Percentiles rank a stretch among this genome's conserved stretches.
Evolutionary conservation across 179 eudicot genomes (phyloP).

Genomic region (Sideroxylon spinosum): DNA sequence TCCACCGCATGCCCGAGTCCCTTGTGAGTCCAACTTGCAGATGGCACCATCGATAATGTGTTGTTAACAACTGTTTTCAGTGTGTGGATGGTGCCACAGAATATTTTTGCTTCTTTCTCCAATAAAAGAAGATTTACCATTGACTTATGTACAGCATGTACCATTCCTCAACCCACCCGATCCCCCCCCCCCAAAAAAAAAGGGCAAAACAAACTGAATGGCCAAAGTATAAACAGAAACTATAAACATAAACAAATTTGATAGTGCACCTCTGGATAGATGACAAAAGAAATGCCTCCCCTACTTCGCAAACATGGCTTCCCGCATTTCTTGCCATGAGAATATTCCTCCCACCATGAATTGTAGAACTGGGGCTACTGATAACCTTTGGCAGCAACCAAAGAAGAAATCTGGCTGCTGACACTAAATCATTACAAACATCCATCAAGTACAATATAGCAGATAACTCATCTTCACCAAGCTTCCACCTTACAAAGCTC

Average conservation of each 20-base stretch:
- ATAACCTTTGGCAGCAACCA: conserved; percentile 85
- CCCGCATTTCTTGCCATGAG: conserved; percentile 62
- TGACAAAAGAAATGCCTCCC: conserved; percentile 78
- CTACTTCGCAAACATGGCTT: conserved; percentile 66
- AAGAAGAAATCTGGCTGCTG: conserved; percentile 72
- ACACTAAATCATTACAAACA: conserved; percentile 59
- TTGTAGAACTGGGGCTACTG: conserved; percentile 41
- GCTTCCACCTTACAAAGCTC: conserved; percentile 64
- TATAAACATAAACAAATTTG: background rate
- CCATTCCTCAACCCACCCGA: too few species aligned
- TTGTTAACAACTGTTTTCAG: too few species aligned
- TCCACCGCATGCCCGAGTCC: too few species aligned
- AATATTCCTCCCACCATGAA: conserved; percentile 64
- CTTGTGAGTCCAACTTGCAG: too few species aligned
- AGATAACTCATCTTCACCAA: conserved; percentile 92
- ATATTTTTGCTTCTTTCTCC: too few species aligned
- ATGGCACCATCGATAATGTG: too few species aligned
- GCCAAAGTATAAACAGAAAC: too few species aligned
- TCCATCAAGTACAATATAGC: conserved; percentile 77
- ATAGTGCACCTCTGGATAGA: conserved; percentile 62
- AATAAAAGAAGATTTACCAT: too few species aligned
- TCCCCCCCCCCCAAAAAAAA: too few species aligned
- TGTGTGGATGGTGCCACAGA: too few species aligned
- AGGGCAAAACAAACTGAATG: too few species aligned
- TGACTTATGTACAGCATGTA: too few species aligned